Percentiles rank a stretch among this genome's conserved stretches.
These are phyloP conservation scores for Rubroboletus satanas DNA, from an alignment of 768 basidiomycete genomes.

Conservation along the genomic window DNA sequence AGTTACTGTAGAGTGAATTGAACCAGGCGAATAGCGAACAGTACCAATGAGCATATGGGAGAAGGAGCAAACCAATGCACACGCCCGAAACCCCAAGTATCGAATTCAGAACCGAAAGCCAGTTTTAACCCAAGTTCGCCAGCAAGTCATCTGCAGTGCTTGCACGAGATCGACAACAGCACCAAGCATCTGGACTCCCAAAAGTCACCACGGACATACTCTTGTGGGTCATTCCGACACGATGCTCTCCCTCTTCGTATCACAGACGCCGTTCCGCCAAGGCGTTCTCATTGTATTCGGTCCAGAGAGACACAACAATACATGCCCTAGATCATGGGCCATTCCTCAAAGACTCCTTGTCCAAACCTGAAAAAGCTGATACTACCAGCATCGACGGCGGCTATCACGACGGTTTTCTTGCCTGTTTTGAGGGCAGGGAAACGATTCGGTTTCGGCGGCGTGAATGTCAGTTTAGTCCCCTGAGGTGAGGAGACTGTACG, in stretches of 20 bases:
- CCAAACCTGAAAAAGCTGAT: slow-evolving; percentile 88
- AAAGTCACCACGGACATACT: not conserved
- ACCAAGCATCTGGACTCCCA: no score
- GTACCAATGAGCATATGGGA: not conserved
- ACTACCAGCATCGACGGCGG: slow-evolving; percentile 83
- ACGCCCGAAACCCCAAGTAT: not conserved
- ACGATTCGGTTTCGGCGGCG: slow-evolving; percentile 53
- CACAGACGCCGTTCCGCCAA: not conserved
- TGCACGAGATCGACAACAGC: not conserved
- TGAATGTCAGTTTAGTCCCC: slow-evolving; percentile 28
- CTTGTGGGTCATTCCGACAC: no score
- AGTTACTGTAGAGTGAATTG: not conserved
- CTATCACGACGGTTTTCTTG: slow-evolving; percentile 78
- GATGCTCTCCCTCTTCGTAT: not conserved
- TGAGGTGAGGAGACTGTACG: not conserved
- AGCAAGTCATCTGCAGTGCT: not conserved
- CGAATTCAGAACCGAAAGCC: not conserved
- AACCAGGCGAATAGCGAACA: not conserved
- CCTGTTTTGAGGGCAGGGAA: slow-evolving; percentile 82
- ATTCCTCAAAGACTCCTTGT: slow-evolving; percentile 79
- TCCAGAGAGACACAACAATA: not conserved
- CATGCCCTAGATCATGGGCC: slow-evolving; percentile 53
- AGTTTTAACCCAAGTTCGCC: not conserved
- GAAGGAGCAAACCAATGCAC: not conserved
- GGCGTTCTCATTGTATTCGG: not conserved